These are phyloP conservation scores for Gaertneriomyces semiglobifer DNA, from an alignment of 192 early-diverging fungal genomes.

Conservation along the genomic window DNA sequence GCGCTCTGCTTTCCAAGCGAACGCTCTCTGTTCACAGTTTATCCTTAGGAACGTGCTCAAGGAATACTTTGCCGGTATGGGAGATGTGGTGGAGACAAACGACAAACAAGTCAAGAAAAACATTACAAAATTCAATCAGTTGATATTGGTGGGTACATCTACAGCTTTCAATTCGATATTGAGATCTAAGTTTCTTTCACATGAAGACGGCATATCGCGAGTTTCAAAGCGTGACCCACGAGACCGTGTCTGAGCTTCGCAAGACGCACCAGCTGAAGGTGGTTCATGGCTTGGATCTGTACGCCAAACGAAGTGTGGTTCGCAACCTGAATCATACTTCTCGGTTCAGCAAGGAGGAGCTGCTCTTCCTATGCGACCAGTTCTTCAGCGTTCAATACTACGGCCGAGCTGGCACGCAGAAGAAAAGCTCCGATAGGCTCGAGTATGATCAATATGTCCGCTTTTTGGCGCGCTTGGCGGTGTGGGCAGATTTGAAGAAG, in stretches of 20 bases:
- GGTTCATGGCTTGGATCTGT: slow-evolving; percentile 87
- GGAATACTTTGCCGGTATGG: slow-evolving; percentile 77
- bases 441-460: slow-evolving; percentile 72
- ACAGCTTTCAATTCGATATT: not conserved
- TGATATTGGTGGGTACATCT: slow-evolving; percentile 56
- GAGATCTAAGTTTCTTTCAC: not conserved
- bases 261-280: slow-evolving; percentile 84
- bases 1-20: not conserved
- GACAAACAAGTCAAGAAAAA: slow-evolving; percentile 24
- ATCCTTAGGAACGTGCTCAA: slow-evolving; percentile 71
- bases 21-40: slow-evolving; percentile 31
- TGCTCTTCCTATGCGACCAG: slow-evolving; percentile 83
- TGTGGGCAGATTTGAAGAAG: slow-evolving; percentile 44
- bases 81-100: slow-evolving; percentile 56
- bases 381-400: slow-evolving; percentile 73
- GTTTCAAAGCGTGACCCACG: slow-evolving; percentile 76
- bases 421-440: slow-evolving; percentile 61
- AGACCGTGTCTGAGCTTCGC: slow-evolving; percentile 72
- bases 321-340: slow-evolving; percentile 71
- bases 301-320: slow-evolving; percentile 85
- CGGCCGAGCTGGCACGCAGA: slow-evolving; percentile 33
- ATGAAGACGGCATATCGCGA: slow-evolving; percentile 79
- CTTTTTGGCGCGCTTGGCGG: slow-evolving; percentile 39
- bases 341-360: slow-evolving; percentile 81
- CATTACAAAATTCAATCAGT: slow-evolving; percentile 75